phyloP scores from a whole-genome alignment of 179 eudicot species.

The Sideroxylon spinosum region DNA sequence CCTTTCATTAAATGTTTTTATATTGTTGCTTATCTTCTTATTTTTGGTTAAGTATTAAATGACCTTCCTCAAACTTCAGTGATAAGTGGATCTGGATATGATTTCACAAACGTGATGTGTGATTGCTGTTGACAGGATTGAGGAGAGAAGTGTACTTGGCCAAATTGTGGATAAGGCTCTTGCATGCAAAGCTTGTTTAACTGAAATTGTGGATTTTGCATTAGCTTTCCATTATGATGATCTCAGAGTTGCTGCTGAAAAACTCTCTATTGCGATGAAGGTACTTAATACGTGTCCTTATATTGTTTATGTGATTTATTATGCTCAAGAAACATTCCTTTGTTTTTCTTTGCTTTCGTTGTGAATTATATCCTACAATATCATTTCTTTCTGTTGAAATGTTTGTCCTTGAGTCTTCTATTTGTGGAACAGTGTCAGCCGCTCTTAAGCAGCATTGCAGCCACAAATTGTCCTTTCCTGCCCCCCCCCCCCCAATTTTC shows the following conservation, averaged over 20 bases:
- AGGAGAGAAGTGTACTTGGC: slow-evolving; percentile 56
- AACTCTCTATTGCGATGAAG: slow-evolving; percentile 70
- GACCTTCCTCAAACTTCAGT: neutral
- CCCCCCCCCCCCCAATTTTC: neutral
- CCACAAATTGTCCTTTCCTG: neutral
- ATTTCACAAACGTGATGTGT: neutral
- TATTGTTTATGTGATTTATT: slow-evolving; percentile 4
- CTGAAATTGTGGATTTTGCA: slow-evolving; percentile 52
- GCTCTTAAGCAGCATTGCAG: neutral
- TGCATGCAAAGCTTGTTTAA: slow-evolving; percentile 57
- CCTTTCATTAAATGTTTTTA: too few species aligned
- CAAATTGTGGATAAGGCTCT: slow-evolving; percentile 71
- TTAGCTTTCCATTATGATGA: slow-evolving; percentile 54
- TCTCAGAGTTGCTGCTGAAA: slow-evolving; percentile 37
- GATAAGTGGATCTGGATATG: neutral
- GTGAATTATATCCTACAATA: neutral
- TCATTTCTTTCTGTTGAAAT: neutral
- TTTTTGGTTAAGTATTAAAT: neutral
- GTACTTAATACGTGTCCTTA: slow-evolving; percentile 26
- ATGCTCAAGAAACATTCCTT: neutral
- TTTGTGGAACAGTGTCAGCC: neutral
- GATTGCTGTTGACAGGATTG: slow-evolving; percentile 48
- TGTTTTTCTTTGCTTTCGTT: neutral
- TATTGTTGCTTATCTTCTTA: neutral
- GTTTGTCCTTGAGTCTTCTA: neutral